Evolutionary conservation across 2,329 filamentous ascomycete genomes (phyloP), one percentile per base, ranked within the genome.

Genomic region (Botrytis sinoallii): DNA sequence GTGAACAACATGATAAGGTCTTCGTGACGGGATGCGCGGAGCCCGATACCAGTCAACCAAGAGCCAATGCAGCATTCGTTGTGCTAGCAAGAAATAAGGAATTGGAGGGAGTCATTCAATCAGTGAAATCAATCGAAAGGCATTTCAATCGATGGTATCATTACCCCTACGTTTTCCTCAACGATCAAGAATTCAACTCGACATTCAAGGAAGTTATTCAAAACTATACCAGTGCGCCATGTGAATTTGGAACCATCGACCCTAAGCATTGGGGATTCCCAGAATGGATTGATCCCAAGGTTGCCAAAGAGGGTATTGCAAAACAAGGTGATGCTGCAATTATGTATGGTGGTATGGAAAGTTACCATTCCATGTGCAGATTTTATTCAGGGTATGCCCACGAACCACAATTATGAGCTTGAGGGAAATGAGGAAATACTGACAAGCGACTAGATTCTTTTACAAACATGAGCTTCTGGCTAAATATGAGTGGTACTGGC

Each of bases 401-500:
- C 57, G 18, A 48, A 40, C 42, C 74, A 52, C 55, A 59, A 72
- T 18, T 18, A 38, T 57, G 38, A 55, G 22, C 38, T 59, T 67
- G 70, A 22, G 32, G 35, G 12, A 9, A 42, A n/a, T 46, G 35
- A 55, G 32, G 16, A 40, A 65, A 40, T 70, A 64, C 75, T 79
- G 74, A 79, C 77, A 65, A 32, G 29, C 20, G 48, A 40, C 57
- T 74, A 91, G 94, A 61, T 96, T 97, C 84, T 99, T 99, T 85
- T 99, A 96, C 87, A 97, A 98, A 83, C 96, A 99, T 82, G 92
- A 95, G 77, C 89, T 98, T 48, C 88, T 99, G 64, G 89, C 93
- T 81, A 98, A 98, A 84, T 99, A 98, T 84, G 94, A 98, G 82
- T 99, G 96, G 96, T 99, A 99, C 86, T 99, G 96, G 96, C 94